Evolutionary conservation across 129 eudicot genomes (phyloP), one percentile per base, ranked within the genome.

Genomic region (Apium graveolens): DNA sequence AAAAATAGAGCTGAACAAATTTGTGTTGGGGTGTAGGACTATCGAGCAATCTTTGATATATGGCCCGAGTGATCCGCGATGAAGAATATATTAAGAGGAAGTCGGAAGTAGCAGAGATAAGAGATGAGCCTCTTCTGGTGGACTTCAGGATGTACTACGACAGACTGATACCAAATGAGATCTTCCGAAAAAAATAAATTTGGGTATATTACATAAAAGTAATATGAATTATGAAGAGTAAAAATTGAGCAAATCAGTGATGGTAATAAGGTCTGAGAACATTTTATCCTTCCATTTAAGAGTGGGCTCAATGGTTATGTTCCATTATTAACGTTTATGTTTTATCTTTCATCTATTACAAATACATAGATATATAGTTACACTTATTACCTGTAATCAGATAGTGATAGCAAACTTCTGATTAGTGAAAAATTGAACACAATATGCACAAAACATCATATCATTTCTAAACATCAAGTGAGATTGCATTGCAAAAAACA

Each of bases 351-450:
- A 49, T 18, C 57, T 3, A 49, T 18, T 49, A 49, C 57, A 49
- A 49, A 49, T 49, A n/a, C 57, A 49, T 14, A 46, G 4, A 46
- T 60, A 7, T 60, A 11, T 11, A n/a, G 14, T 60, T 60, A 27
- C 35, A 39, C n/a, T 24, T 72, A 20, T 41, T 81, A 96, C 99
- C 99, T 96, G 90, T 89, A 96, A 85, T 90, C 95, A 73, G 93
- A 31, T 43, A 86, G 89, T 72, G 96, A 86, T 76, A 96, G 83
- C 44, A 92, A 96, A 83, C 86, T 85, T 82, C 82, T 89, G 76
- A 96, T 92, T 46, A 92, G 90, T 38, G 92, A 80, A 79, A 96
- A 92, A 89, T 96, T 93, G 78, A 96, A 92, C 75, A 96, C 99
- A 79, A 82, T 88, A 97, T 96, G 95, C 89, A 82, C 11, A 82